These are phyloP conservation scores for Helminthosporium solani DNA, from an alignment of 2,329 filamentous ascomycete genomes.

Conservation along the genomic window DNA sequence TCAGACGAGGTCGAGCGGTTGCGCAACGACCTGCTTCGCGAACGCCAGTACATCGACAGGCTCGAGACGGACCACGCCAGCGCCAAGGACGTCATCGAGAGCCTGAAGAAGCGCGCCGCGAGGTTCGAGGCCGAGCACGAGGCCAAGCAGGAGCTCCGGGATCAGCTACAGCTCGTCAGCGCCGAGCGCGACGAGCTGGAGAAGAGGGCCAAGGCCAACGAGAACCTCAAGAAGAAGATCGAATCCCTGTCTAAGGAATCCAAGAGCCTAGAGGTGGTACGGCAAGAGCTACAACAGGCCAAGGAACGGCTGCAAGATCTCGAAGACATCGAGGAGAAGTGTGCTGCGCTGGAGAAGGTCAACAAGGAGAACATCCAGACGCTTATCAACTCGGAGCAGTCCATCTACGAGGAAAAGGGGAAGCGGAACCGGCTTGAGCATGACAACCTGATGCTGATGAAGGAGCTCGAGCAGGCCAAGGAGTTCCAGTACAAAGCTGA, in stretches of 20 bases:
- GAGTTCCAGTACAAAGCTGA: conserved; percentile 52
- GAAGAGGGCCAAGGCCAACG: conserved; percentile 53
- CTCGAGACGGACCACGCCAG: conserved; percentile 50
- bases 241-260: conserved; percentile 52
- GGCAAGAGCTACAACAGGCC: conserved; percentile 48
- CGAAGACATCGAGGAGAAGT: conserved; percentile 48
- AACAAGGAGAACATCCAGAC: conserved; percentile 54
- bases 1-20: conserved; percentile 49
- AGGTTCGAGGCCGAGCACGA: conserved; percentile 45
- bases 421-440: conserved; percentile 51
- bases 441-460: conserved; percentile 49
- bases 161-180: conserved; percentile 52
- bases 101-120: conserved; percentile 49
- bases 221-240: conserved; percentile 57
- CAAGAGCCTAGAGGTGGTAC: conserved; percentile 44
- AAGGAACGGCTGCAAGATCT: conserved; percentile 48
- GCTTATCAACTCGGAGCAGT: conserved; percentile 53
- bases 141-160: conserved; percentile 51
- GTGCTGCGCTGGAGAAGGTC: conserved; percentile 49
- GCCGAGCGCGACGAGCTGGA: conserved; percentile 52
- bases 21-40: conserved; percentile 46
- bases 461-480: conserved; percentile 50
- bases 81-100: conserved; percentile 47
- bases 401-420: conserved; percentile 53
- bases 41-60: conserved; percentile 53